Evolutionary conservation across 768 basidiomycete genomes (phyloP), one percentile per base, ranked within the genome.

Genomic region (Rhizopogon sp.): DNA sequence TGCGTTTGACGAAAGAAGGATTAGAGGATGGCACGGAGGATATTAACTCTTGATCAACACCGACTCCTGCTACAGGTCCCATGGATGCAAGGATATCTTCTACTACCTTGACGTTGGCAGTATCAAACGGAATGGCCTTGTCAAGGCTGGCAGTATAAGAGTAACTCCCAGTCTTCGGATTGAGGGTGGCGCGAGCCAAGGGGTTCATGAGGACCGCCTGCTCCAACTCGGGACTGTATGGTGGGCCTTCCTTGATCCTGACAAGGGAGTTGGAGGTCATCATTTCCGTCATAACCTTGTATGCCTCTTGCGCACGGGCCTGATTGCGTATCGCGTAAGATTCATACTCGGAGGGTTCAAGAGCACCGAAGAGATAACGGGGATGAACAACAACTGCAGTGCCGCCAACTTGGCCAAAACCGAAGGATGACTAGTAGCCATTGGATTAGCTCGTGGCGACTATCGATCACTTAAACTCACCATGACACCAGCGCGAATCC

Each of bases 331-430:
- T 70, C 69, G 78, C 80, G 78, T 99, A 98, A n/a, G 76, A 73
- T 50, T 84, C 81, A 63, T 94, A 95, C 57, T 77, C 70, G n/a
- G 82, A 76, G 1, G 91, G 83, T 57, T 93, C 85, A 39, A 98
- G 74, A 9, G 88, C 79, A 40, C 88, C 96, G 59, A 95, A 85
- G 59, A 97, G 79, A 74, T 91, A 92, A 60, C 92, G 88, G 58
- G 97, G 95, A 69, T 98, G 87, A 49, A 98, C 67, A 63, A 98
- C 77, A 60, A 95, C 79, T 43, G 87, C 90, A 54, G 85, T 90
- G 53, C 97, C 97, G 52, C 97, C 97, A 58, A 98, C 96, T 81
- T 98, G 97, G 64, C 97, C 95, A 76, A 98, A 98, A 59, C 97
- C 96, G 72, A 96, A 96, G 13, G 92, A 94, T 1, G 93, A 94